Base-by-base conservation (phyloP, 768 basidiomycete genomes). In the Podaxis sp. region DNA sequence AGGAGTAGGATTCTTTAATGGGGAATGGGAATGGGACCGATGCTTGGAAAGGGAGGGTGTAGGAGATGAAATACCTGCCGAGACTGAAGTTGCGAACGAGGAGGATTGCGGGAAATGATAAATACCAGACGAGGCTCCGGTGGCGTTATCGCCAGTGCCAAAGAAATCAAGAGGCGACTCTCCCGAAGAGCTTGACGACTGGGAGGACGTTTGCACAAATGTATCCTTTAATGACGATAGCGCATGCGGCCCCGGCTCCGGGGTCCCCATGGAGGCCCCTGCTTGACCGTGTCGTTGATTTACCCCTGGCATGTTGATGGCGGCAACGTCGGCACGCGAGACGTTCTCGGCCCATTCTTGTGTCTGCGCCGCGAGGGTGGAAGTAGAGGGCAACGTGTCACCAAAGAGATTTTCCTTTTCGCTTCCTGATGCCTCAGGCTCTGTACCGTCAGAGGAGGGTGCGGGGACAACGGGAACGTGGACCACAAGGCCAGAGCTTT, bases 331-430 rank as follows among this genome's bases (percentile, higher is more conserved):
- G 47, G 43, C 36, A 50, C 22, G 54, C 2, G 54, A 49, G 11
- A 55, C 61, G 55, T 74, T 74, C 65, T 83, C 78, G 13, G 76
- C 82, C 83, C 83, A 84, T 40, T 47, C 46, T 49, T 47, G 25
- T 17, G 61, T 62, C 19, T 56, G 43, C 22, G 37, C 36, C 12
- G 66, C 57, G 17, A 61, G 58, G 13, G 8, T 61, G 15, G 65
- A 36, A 22, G 66, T 38, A 12, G 52, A 33, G 1, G 59, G 57
- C 6, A 58, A 50, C 12, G 38, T 5, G 8, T 62, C 55, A 15
- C 36, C 15, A 17, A 33, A 50, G 7, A 63, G 61, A 43, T 62
- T 71, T 29, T 62, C 61, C 19, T 41, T 55, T 27, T 57, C 64
- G 49, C 62, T 59, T 15, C 57, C 66, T 15, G 51, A 56, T 22